Evolutionary conservation across 768 basidiomycete species (phyloP).

Genomic region (Gautieria morchelliformis): DNA sequence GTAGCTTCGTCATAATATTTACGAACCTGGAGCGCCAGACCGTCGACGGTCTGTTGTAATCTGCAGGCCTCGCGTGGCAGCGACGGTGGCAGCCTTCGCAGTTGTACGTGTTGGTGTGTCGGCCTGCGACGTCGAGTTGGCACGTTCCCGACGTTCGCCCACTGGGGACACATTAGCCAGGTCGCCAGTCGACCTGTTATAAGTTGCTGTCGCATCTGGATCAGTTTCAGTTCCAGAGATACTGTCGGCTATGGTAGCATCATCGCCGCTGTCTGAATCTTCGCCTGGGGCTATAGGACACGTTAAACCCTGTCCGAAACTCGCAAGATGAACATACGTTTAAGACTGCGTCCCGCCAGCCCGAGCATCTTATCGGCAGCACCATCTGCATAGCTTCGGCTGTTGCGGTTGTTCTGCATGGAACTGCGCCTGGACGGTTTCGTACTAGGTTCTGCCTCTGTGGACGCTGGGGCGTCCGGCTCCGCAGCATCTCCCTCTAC

Average conservation of each 20-base stretch:
- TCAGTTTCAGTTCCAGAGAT: constrained; percentile 8
- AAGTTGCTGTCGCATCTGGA: constrained; percentile 3
- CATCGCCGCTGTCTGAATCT: constrained; percentile 54
- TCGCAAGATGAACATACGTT: constrained; percentile 37
- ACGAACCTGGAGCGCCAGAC: constrained; percentile 37
- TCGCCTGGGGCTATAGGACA: constrained; percentile 37
- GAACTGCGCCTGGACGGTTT: constrained; percentile 12
- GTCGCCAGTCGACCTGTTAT: neutral
- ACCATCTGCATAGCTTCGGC: constrained; percentile 72
- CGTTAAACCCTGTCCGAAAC: constrained; percentile 2
- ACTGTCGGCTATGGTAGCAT: constrained; percentile 47
- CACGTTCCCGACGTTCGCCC: neutral
- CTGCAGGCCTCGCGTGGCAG: constrained; percentile 64
- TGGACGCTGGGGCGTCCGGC: constrained; percentile 10
- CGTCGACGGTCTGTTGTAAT: constrained; percentile 39
- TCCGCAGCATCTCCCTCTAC: constrained; percentile 42
- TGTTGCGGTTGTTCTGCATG: constrained; percentile 60
- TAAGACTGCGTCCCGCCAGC: constrained; percentile 56
- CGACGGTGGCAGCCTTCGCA: constrained; percentile 43
- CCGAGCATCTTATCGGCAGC: constrained; percentile 81
- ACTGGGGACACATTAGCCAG: neutral
- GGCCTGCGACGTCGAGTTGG: neutral
- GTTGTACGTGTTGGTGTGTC: neutral
- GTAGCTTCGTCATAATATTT: constrained; percentile 25
- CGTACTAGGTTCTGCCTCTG: constrained; percentile 12